Evolutionary conservation across 345 rosid genomes (phyloP).

Genomic region (Toxicodendron radicans): DNA sequence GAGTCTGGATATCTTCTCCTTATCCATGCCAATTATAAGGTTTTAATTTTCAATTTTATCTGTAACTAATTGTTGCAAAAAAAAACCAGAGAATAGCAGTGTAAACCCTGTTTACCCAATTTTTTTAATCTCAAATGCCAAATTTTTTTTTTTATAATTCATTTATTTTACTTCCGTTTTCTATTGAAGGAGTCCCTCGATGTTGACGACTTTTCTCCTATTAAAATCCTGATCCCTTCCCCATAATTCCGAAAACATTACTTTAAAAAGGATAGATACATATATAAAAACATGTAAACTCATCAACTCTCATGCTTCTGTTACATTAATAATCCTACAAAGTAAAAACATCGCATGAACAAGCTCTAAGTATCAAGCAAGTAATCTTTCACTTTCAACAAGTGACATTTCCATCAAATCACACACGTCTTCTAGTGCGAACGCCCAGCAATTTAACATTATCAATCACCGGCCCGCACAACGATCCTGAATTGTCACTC

Average conservation of each 20-base stretch:
- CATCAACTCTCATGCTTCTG: not conserved
- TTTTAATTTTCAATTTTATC: no score
- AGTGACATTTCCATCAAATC: not conserved
- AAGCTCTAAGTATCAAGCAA: not conserved
- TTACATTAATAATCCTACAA: not conserved
- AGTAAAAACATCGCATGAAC: not conserved
- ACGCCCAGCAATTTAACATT: constrained; percentile 37
- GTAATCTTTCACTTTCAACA: no score
- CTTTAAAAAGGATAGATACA: not conserved
- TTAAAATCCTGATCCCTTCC: no score
- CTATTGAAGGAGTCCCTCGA: not conserved
- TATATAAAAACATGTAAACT: not conserved
- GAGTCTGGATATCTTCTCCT: no score
- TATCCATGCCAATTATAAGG: no score
- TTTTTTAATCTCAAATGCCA: no score
- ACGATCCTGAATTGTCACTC: constrained; percentile 40
- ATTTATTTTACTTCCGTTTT: not conserved
- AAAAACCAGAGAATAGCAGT: no score
- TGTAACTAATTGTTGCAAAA: no score
- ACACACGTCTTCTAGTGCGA: constrained; percentile 8
- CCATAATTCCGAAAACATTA: no score
- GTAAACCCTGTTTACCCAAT: no score
- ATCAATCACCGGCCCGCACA: constrained; percentile 56
- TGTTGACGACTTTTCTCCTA: no score
- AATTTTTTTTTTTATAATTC: constrained; percentile 1